A percentile compares a stretch with the other conserved stretches of the same genome.
Conservation (phyloP, 108 stramenopile species). For the Poteriospumella lacustris region DNA sequence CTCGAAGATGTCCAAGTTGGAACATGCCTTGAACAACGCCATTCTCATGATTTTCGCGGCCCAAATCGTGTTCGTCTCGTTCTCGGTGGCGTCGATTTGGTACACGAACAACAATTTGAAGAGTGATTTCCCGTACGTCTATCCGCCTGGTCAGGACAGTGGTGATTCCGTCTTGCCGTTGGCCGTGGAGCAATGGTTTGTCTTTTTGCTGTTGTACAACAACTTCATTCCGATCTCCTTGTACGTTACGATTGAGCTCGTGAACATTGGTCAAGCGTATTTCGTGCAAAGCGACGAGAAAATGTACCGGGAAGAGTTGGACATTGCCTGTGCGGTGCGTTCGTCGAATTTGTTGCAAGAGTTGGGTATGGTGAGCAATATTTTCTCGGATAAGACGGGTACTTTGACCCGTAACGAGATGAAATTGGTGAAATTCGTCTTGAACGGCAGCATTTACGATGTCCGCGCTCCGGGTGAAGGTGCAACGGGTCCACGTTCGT, state of each 20-base stretch:
- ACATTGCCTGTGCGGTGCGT: conserved; percentile 53
- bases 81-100: background rate
- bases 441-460: conserved; percentile 70
- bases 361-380: conserved; percentile 56
- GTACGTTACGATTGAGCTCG: conserved; percentile 60
- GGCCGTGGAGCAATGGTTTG: conserved; percentile 40
- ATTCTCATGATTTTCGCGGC: conserved; percentile 34
- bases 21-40: conserved; percentile 30
- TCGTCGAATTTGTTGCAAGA: conserved; percentile 54
- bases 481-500: background rate
- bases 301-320: conserved; percentile 56
- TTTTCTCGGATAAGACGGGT: conserved; percentile 65
- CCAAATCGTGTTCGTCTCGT: conserved; percentile 22
- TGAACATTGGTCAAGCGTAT: conserved; percentile 51
- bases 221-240: conserved; percentile 64
- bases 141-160: background rate
- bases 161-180: background rate
- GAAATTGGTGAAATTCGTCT: conserved; percentile 89
- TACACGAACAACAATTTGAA: background rate
- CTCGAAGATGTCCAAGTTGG: conserved; percentile 27
- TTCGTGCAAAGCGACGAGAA: conserved; percentile 52
- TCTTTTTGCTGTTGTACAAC: conserved; percentile 70
- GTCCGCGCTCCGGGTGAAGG: background rate
- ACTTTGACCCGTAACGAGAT: conserved; percentile 95
- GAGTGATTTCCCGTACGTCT: conserved; percentile 14